Conservation (phyloP, 208 protist species). For the Wallacemonas sp. region DNA sequence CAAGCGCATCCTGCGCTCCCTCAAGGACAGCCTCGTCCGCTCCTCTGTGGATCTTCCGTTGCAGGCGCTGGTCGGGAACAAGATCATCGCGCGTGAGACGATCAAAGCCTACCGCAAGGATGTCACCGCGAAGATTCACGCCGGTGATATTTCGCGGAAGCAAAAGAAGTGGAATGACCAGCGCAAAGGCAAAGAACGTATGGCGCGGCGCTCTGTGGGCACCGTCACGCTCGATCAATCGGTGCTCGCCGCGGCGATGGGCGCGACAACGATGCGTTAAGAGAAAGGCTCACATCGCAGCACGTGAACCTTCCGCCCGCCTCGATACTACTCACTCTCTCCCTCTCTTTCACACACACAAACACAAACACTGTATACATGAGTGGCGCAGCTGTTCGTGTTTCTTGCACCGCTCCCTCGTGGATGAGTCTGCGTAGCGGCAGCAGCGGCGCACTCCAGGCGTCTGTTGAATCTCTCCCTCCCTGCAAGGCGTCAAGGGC, state of each 20-base stretch:
- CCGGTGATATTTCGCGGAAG: slow-evolving; percentile 96
- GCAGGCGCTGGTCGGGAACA: slow-evolving; percentile 85
- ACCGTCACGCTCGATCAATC: slow-evolving; percentile 92
- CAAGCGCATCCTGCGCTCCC: slow-evolving; percentile 68
- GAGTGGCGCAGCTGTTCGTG: no score
- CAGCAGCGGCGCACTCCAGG: no score
- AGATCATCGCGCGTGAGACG: slow-evolving; percentile 93
- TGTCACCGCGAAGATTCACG: slow-evolving; percentile 94
- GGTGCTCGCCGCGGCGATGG: slow-evolving; percentile 89
- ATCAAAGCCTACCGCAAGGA: slow-evolving; percentile 93
- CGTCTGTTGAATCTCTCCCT: no score
- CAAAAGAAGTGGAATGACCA: slow-evolving; percentile 97
- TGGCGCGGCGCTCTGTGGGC: slow-evolving; percentile 92
- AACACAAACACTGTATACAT: slow-evolving; percentile 4
- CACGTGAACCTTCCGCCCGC: neutral
- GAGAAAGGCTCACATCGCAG: no score
- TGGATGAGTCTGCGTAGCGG: no score
- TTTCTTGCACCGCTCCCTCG: no score
- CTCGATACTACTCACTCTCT: neutral
- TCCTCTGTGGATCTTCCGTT: slow-evolving; percentile 92
- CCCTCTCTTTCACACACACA: slow-evolving; percentile 9
- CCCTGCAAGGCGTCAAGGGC: no score
- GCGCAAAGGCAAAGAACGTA: slow-evolving; percentile 97
- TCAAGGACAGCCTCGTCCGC: slow-evolving; percentile 89
- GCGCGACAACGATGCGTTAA: slow-evolving; percentile 44